Evolutionary conservation across 371 early-diverging fungal genomes (phyloP), one percentile per base, ranked within the genome.

Genomic region (Mucor indicus): DNA sequence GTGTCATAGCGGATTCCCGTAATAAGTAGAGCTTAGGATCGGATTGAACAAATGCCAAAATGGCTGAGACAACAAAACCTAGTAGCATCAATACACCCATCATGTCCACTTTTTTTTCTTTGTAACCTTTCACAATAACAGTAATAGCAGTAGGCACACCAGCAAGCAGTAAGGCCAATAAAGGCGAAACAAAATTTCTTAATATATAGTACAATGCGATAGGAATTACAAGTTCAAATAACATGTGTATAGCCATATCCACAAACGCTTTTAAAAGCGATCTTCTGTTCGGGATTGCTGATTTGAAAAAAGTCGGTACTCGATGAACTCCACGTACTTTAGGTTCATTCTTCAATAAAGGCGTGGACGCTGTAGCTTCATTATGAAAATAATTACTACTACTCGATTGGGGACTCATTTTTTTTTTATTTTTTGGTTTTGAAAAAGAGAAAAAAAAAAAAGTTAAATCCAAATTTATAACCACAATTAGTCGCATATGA

Each of bases 1-100:
- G 51, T 0, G 78, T 77, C 60, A 75, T 69, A 39, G 73, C 62
- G 1, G 73, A 72, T 48, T 77, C 78, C 48, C 78, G 57, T 24
- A 77, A 50, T 8, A 77, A 55, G 44, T 69, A 69, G 4, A 77
- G 56, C 31, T 70, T 69, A 8, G 78, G 72, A 43, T 77, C 71
- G 7, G 72, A 64, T 46, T 72, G 69, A 7, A 72, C 54, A 43
- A 69, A 54, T 4, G 78, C 75, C 16, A 77, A 43, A 11, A 77
- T 23, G 10, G 64, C 72, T 4, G 78, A 77, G 10, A 69, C 57
- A 20, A 60, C 65, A 52, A 77, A 75, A 12, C 66, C 69, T 25
- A 75, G 27, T n/a, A 77, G 31, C 61, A 70, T 70, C 41, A 77
- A 39, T 9, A 72, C 52, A 1, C 72, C 72, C 48, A 67, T 67